Conservation (phyloP, 2,329 filamentous ascomycete genomes). For the Fusarium incarnatum region DNA sequence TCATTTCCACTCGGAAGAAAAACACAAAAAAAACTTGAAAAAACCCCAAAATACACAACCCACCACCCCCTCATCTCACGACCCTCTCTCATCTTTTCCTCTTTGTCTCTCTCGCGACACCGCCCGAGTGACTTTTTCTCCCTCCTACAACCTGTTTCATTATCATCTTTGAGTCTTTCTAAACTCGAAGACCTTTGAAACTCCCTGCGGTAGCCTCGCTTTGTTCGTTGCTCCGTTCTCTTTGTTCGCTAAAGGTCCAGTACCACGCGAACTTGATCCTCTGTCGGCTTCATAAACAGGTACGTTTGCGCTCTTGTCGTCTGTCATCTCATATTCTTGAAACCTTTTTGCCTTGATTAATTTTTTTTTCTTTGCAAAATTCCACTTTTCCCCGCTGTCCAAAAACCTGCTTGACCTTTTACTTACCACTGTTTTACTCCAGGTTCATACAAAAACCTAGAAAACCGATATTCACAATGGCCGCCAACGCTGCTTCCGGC, state of each 20-base stretch:
- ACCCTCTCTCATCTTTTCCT: slow-evolving; percentile 26
- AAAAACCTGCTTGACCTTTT: slow-evolving; percentile 22
- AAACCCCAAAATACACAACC: slow-evolving; percentile 62
- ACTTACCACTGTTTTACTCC: slow-evolving; percentile 18
- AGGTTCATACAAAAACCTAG: slow-evolving; percentile 37
- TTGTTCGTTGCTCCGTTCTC: slow-evolving; percentile 48
- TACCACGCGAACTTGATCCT: slow-evolving; percentile 45
- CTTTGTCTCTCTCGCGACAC: slow-evolving; percentile 49
- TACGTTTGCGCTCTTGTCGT: slow-evolving; percentile 23
- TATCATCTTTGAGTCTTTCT: slow-evolving; percentile 41
- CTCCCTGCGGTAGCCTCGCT: slow-evolving; percentile 40
- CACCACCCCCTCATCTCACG: slow-evolving; percentile 40
- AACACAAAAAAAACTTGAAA: slow-evolving; percentile 71
- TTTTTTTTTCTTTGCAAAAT: neutral
- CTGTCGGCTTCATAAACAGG: slow-evolving; percentile 40
- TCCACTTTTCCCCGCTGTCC: slow-evolving; percentile 6
- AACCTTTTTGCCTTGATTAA: slow-evolving; percentile 2
- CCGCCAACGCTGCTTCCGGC: slow-evolving; percentile 67
- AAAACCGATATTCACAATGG: slow-evolving; percentile 62
- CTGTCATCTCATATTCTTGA: slow-evolving; percentile 21
- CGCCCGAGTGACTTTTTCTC: slow-evolving; percentile 44
- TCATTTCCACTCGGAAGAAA: slow-evolving; percentile 62
- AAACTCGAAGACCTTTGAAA: slow-evolving; percentile 44
- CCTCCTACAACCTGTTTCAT: slow-evolving; percentile 31
- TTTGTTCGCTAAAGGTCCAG: slow-evolving; percentile 46